phyloP scores from a whole-genome alignment of 345 rosid genomes.

The Camelina neglecta region DNA sequence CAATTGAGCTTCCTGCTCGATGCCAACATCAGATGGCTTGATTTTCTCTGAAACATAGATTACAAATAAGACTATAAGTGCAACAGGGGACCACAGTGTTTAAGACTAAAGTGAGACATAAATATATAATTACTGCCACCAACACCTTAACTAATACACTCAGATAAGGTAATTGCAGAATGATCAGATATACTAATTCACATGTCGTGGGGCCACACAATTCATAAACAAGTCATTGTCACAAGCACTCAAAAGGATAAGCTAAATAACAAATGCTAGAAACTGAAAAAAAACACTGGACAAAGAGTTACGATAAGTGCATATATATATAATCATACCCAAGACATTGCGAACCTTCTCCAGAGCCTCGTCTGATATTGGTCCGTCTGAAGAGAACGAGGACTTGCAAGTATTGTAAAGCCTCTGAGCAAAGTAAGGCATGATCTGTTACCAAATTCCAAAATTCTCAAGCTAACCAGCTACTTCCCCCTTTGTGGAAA shows the following conservation, averaged over 20 bases:
- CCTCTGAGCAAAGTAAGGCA: conserved; percentile 82
- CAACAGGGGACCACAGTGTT: conserved; percentile 19
- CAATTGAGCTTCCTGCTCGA: conserved; percentile 89
- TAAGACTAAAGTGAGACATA: conserved; percentile 7
- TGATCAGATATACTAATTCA: conserved; percentile 16
- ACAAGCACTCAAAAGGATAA: conserved; percentile 2
- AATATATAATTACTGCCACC: background rate
- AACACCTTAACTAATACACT: conserved; percentile 27
- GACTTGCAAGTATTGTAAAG: conserved; percentile 77
- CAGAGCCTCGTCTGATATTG: conserved; percentile 74
- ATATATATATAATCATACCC: conserved; percentile 62
- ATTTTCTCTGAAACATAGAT: conserved; percentile 73
- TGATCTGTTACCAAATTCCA: conserved; percentile 51
- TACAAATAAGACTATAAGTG: conserved; percentile 23
- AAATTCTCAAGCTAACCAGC: conserved; percentile 20
- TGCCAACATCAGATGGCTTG: conserved; percentile 96
- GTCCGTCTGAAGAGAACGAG: conserved; percentile 73
- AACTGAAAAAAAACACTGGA: conserved; percentile 1
- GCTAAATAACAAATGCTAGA: background rate
- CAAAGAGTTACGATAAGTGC: conserved; percentile 9
- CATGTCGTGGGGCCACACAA: conserved; percentile 27
- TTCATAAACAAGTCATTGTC: background rate
- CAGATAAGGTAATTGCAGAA: conserved; percentile 37
- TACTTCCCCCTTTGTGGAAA: background rate
- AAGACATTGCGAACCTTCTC: conserved; percentile 66